Percentiles rank a stretch among this genome's conserved stretches.
Conservation (phyloP, 1,284 basidiomycete genomes). For the Sanghuangporus sanghuang region DNA sequence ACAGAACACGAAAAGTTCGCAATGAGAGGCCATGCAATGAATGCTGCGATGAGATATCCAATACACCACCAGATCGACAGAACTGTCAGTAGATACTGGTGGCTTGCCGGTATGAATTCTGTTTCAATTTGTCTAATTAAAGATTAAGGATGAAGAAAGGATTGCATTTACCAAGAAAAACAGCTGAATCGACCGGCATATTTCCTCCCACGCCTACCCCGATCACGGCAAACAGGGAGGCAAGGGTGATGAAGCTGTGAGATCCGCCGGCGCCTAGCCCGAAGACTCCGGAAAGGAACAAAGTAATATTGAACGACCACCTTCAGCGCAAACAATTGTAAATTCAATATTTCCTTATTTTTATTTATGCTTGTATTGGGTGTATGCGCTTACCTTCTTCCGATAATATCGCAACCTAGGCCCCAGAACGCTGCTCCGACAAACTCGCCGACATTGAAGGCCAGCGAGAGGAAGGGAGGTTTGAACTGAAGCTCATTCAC, state of each 20-base stretch:
- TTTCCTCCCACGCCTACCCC: conserved; percentile 69
- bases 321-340: conserved; percentile 25
- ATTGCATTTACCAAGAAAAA: conserved; percentile 57
- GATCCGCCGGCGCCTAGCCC: conserved; percentile 57
- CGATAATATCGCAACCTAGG: conserved; percentile 56
- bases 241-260: conserved; percentile 46
- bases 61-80: conserved; percentile 65
- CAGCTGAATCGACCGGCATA: conserved; percentile 72
- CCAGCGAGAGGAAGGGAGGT: conserved; percentile 52
- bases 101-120: conserved; percentile 57
- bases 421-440: conserved; percentile 64
- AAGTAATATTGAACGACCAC: conserved; percentile 71
- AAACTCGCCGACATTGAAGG: conserved; percentile 58
- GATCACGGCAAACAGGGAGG: conserved; percentile 49
- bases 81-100: conserved; percentile 59
- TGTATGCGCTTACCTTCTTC: conserved; percentile 37
- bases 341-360: no score
- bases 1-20: conserved; percentile 52
- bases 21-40: conserved; percentile 66
- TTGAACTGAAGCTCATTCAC: conserved; percentile 52
- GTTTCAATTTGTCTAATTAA: neutral
- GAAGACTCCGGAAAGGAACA: conserved; percentile 67
- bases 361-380: neutral
- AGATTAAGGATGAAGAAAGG: neutral
- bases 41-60: conserved; percentile 52